Evolutionary conservation across 352 stramenopile genomes (phyloP).

Genomic region (Globisporangium lucens): DNA sequence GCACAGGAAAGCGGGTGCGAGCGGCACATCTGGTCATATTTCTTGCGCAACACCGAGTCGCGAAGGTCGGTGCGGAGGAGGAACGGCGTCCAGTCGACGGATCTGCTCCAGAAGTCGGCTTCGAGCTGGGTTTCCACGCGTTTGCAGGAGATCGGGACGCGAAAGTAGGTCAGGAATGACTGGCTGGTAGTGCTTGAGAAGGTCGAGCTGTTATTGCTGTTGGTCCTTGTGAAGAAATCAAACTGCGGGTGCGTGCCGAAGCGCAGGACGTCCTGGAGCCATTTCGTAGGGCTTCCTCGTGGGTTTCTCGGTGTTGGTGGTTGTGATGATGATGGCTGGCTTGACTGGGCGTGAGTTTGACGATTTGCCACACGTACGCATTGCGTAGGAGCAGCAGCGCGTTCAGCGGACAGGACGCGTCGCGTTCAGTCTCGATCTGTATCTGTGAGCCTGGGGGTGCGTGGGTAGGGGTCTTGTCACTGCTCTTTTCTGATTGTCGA

Average conservation of each 20-base stretch:
- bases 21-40: slow-evolving; percentile 44
- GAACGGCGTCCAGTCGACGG: slow-evolving; percentile 42
- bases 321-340: not conserved
- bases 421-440: slow-evolving; percentile 36
- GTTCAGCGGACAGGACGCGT: slow-evolving; percentile 32
- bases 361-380: slow-evolving; percentile 45
- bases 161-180: slow-evolving; percentile 30
- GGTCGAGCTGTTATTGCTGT: not conserved
- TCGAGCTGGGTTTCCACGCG: slow-evolving; percentile 42
- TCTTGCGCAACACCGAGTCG: slow-evolving; percentile 28
- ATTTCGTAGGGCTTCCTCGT: slow-evolving; percentile 22
- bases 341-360: slow-evolving; percentile 6
- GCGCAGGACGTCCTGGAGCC: slow-evolving; percentile 52
- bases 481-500: not conserved
- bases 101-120: slow-evolving; percentile 51
- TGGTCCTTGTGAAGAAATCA: slow-evolving; percentile 26
- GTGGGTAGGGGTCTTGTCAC: not conserved
- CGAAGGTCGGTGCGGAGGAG: slow-evolving; percentile 31
- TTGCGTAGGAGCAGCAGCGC: slow-evolving; percentile 24
- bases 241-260: slow-evolving; percentile 47
- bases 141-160: slow-evolving; percentile 27
- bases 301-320: not conserved
- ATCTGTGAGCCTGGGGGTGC: not conserved
- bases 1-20: slow-evolving; percentile 42
- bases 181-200: not conserved